A percentile compares a stretch with the other conserved stretches of the same genome.
phyloP scores from a whole-genome alignment of 2,329 filamentous ascomycete species.

The Sporothrix protearum region DNA sequence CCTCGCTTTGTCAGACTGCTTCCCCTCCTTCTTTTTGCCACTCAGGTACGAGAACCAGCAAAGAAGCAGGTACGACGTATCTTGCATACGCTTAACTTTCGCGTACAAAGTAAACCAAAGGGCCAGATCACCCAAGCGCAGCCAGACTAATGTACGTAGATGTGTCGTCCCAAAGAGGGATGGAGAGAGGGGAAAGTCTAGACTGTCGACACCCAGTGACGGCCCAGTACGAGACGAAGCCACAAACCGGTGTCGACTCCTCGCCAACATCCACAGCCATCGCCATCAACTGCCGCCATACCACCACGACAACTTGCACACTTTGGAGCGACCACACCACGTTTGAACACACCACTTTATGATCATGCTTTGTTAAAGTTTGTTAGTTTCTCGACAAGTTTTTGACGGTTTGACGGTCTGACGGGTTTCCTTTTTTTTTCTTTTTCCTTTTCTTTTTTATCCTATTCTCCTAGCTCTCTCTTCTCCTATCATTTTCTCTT shows the following conservation, averaged over 20 bases:
- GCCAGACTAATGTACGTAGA: background rate
- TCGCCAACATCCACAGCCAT: background rate
- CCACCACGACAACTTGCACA: too few species aligned
- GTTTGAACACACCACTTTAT: background rate
- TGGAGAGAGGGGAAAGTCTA: background rate
- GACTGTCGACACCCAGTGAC: background rate
- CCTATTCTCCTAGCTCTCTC: background rate
- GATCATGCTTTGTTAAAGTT: background rate
- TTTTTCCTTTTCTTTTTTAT: background rate
- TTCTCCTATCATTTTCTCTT: background rate
- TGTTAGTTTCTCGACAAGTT: background rate
- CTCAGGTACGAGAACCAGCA: slow-evolving; percentile 19
- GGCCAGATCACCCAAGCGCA: background rate
- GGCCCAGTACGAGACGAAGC: background rate
- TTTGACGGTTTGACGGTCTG: too few species aligned
- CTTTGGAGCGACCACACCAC: background rate
- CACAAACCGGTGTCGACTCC: too few species aligned
- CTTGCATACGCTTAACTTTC: too few species aligned
- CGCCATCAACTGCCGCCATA: background rate
- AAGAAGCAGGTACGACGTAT: too few species aligned
- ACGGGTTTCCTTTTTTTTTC: background rate
- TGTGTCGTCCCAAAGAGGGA: background rate
- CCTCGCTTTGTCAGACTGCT: background rate
- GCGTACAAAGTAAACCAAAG: slow-evolving; percentile 1
- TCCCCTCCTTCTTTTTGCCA: slow-evolving; percentile 4